Conservation (phyloP, 2,329 filamentous ascomycete genomes). For the Hypoxylon sp. region DNA sequence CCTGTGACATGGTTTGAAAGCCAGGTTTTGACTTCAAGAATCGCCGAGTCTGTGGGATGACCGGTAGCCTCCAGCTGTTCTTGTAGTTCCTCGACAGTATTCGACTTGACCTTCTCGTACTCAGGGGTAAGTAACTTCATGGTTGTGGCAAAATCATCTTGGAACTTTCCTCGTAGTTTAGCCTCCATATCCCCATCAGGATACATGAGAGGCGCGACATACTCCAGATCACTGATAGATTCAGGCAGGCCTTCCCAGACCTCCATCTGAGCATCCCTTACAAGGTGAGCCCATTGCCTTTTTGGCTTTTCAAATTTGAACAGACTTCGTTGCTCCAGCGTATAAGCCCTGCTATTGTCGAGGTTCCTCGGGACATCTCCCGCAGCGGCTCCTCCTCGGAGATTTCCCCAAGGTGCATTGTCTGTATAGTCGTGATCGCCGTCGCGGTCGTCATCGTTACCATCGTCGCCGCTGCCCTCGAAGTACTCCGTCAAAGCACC, state of each 20-base stretch:
- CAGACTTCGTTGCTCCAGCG: not conserved
- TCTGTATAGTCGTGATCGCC: not conserved
- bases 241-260: not conserved
- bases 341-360: not conserved
- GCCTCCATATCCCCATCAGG: slow-evolving; percentile 11
- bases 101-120: not conserved
- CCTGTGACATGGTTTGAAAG: not conserved
- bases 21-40: not conserved
- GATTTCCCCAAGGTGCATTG: not conserved
- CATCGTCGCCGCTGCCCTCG: not conserved
- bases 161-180: not conserved
- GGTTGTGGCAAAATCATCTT: not conserved
- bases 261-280: not conserved
- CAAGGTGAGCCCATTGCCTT: slow-evolving; percentile 9
- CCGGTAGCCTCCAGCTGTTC: not conserved
- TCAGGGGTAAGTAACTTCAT: not conserved
- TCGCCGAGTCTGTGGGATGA: not conserved
- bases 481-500: not conserved
- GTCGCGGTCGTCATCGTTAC: no score
- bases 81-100: not conserved
- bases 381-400: slow-evolving; percentile 28
- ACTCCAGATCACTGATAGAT: not conserved
- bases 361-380: not conserved
- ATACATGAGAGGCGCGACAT: slow-evolving; percentile 23
- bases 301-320: slow-evolving; percentile 1